phyloP scores from a whole-genome alignment of 129 eudicot genomes.

The Flaveria sonorensis region DNA sequence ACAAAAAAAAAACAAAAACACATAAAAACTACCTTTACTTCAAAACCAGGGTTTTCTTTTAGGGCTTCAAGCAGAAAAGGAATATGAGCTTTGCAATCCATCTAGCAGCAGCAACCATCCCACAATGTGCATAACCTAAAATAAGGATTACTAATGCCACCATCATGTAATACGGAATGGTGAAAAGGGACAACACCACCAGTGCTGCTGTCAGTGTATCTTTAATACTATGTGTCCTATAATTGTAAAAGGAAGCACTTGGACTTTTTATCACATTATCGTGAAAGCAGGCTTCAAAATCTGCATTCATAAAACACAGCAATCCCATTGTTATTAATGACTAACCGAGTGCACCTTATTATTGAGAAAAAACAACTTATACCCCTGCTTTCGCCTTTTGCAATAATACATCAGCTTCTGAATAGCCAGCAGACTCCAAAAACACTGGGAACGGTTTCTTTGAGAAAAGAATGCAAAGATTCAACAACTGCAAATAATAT shows the following conservation, averaged over 20 bases:
- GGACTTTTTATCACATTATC: constrained; percentile 63
- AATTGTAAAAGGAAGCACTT: constrained; percentile 81
- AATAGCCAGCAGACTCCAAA: constrained; percentile 88
- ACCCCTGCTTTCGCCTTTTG: constrained; percentile 99
- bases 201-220: constrained; percentile 97
- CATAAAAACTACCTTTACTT: constrained; percentile 78
- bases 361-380: constrained; percentile 16
- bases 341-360: constrained; percentile 3
- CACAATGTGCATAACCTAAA: constrained; percentile 98
- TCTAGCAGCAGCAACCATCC: constrained; percentile 99
- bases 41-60: constrained; percentile 69
- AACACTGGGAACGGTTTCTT: constrained; percentile 97
- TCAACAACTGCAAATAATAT: constrained; percentile 68
- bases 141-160: constrained; percentile 90
- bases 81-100: constrained; percentile 96
- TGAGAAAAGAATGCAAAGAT: constrained; percentile 83
- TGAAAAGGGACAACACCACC: constrained; percentile 99
- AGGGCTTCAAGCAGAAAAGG: constrained; percentile 74
- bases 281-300: constrained; percentile 97
- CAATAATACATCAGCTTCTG: constrained; percentile 76
- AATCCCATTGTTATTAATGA: constrained; percentile 12
- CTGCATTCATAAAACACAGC: constrained; percentile 44
- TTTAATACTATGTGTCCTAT: constrained; percentile 99
- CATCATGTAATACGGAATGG: constrained; percentile 93
- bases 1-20: too few species aligned